Base-by-base conservation (phyloP, 1,139 yeast genomes). In the Debaryomyces singareniensis region DNA sequence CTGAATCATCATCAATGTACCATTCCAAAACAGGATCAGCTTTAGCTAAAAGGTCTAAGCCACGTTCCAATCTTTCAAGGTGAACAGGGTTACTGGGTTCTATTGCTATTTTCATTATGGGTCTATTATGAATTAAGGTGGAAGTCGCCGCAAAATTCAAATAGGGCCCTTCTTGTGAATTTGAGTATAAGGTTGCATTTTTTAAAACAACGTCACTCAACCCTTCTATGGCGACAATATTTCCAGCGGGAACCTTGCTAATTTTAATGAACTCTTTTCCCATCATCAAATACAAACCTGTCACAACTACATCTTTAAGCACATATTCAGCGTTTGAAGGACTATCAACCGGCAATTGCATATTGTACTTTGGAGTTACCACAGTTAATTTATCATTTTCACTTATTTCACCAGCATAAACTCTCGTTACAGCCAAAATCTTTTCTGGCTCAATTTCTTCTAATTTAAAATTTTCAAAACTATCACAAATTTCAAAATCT, bases 1-100 rank as follows among this genome's bases (percentile, higher is more conserved):
- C 97, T 7, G 82, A 78, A 34, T 67, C 72, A 42, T 85, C 95
- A 45, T 84, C 91, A 26, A 84, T 66, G 45, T 75, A 81, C 42
- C 89, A 83, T 47, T 85, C 87, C 22, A 87, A 89, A 45, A 95
- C 91, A 1, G 97, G 96, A 53, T 89, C 97, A 1, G 97, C 91
- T 42, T 78, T 80, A 34, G 91, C 78, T 28, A 93, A 65, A 35
- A 86, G 61, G 37, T 75, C 78, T 35, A 93, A 65, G 0, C 98
- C 99, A 24, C 68, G 66, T 34, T 81, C 95, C 28, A 93, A 65
- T 43, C 73, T 75, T 20, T 75, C 78, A 61, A 89, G 72, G 43
- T 86, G 78, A 31, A 81, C 69, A 4, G 96, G 95, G 45, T 86
- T 83, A 4, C 75, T 80, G 1, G 99, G 96, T 47, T 93, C 99